Evolutionary conservation across 129 eudicot genomes (phyloP), one percentile per base, ranked within the genome.

Genomic region (Chrysanthemum makinoi): DNA sequence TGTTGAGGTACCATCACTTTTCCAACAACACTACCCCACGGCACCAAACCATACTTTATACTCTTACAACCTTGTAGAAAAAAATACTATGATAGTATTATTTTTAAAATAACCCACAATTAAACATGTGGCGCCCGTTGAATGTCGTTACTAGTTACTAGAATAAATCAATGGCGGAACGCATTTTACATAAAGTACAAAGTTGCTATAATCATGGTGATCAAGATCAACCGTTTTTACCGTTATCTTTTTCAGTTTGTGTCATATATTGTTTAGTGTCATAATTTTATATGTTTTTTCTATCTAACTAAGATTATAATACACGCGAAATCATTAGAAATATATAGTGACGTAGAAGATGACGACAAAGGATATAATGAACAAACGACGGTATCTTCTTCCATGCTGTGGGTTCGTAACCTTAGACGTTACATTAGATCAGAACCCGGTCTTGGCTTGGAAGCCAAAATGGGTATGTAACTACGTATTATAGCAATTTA

Each of bases 321-420:
- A 18, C 66, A 22, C 50, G 39, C 57, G 46, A 8, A 69, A 0
- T 53, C 54, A 63, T 69, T 64, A 53, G n/a, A 73, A 72, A 79
- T 79, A 79, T 59, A 56, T 39, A 65, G 69, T 49, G 48, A 63
- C 35, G 17, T 70, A 46, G 77, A 70, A 39, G 46, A 39, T 0
- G 76, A 77, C 12, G 69, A 73, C 24, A 73, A 71, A 72, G 49
- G 73, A 14, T 47, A 17, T 18, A 66, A 78, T 64, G 72, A 71
- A 55, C 68, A 69, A 66, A 3, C 48, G 18, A 2, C 68, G 52
- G 78, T 35, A 16, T 48, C 59, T 19, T 73, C 83, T 7, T 66
- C 83, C 14, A 79, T 79, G 83, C 51, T 72, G 56, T 79, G 83
- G 83, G 83, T 72, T 72, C 83, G 79, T 59, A 79, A 72, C 74